Conservation (phyloP, 106 monocot genomes). For the Phalaenopsis aphrodite region DNA sequence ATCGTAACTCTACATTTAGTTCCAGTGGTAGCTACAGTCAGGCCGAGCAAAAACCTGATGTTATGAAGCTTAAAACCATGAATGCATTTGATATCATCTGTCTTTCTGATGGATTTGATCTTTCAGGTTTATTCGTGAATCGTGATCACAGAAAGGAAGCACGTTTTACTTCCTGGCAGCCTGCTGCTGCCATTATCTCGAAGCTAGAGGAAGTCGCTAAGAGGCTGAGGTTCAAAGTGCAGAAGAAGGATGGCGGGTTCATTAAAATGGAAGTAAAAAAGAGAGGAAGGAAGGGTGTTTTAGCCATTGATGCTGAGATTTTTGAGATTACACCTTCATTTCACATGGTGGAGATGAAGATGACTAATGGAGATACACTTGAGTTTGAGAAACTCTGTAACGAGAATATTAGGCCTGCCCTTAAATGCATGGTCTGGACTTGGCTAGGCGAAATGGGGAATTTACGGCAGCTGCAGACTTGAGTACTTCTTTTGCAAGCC, state of each 20-base stretch:
- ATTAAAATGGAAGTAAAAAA: slow-evolving; percentile 52
- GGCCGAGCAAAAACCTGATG: slow-evolving; percentile 17
- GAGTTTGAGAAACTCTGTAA: slow-evolving; percentile 51
- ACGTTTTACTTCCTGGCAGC: slow-evolving; percentile 37
- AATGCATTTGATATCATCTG: slow-evolving; percentile 78
- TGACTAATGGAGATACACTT: slow-evolving; percentile 44
- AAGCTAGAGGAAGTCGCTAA: slow-evolving; percentile 51
- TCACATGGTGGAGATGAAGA: slow-evolving; percentile 61
- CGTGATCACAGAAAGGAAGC: slow-evolving; percentile 30
- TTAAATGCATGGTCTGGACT: slow-evolving; percentile 64
- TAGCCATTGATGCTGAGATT: slow-evolving; percentile 58
- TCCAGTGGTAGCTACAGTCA: slow-evolving; percentile 6
- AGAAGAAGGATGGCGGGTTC: slow-evolving; percentile 45
- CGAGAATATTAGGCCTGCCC: slow-evolving; percentile 46
- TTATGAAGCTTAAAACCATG: slow-evolving; percentile 23
- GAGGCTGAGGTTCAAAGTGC: slow-evolving; percentile 37
- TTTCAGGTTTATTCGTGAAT: slow-evolving; percentile 57
- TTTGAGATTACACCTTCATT: slow-evolving; percentile 54
- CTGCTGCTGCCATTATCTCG: slow-evolving; percentile 36
- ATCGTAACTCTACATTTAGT: slow-evolving; percentile 10
- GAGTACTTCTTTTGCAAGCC: not conserved
- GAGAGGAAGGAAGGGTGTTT: slow-evolving; percentile 40
- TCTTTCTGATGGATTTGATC: slow-evolving; percentile 61
- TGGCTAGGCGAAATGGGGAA: slow-evolving; percentile 45
- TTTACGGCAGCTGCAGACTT: slow-evolving; percentile 11